phyloP scores from a whole-genome alignment of 148 eudicot species.

The Chenopodium album region DNA sequence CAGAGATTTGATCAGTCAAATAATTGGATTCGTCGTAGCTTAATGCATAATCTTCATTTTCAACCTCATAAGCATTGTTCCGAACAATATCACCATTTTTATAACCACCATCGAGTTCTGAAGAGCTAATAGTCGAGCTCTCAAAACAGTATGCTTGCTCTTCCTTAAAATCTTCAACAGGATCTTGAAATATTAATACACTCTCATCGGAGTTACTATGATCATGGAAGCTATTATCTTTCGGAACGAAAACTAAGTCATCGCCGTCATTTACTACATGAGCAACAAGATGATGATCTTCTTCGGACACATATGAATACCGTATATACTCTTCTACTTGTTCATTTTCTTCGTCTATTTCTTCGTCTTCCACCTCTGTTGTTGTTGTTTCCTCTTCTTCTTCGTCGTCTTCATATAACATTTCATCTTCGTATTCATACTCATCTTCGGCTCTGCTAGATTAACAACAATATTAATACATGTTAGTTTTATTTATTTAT shows the following conservation, averaged over 20 bases:
- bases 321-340: slow-evolving; percentile 12
- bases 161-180: slow-evolving; percentile 9
- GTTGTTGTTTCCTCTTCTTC: slow-evolving; percentile 20
- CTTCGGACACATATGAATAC: slow-evolving; percentile 21
- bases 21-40: slow-evolving; percentile 13
- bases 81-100: neutral
- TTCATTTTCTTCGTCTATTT: slow-evolving; percentile 29
- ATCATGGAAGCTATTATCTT: neutral
- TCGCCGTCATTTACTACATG: slow-evolving; percentile 41
- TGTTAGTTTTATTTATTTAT: too few relatives aligned
- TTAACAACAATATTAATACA: neutral
- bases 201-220: slow-evolving; percentile 22
- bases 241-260: slow-evolving; percentile 28
- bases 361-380: slow-evolving; percentile 22
- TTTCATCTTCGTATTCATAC: slow-evolving; percentile 42
- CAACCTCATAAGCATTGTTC: slow-evolving; percentile 1
- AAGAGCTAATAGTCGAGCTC: neutral
- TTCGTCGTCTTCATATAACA: slow-evolving; percentile 36
- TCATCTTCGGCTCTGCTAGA: slow-evolving; percentile 41
- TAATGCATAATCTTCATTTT: slow-evolving; percentile 30
- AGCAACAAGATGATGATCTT: slow-evolving; percentile 50
- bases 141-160: neutral
- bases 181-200: slow-evolving; percentile 21
- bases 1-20: neutral
- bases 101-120: slow-evolving; percentile 4